A percentile compares a stretch with the other conserved stretches of the same genome.
These are phyloP conservation scores for Aspergillus ellipticus DNA, from an alignment of 495 filamentous ascomycete species.

Conservation along the genomic window DNA sequence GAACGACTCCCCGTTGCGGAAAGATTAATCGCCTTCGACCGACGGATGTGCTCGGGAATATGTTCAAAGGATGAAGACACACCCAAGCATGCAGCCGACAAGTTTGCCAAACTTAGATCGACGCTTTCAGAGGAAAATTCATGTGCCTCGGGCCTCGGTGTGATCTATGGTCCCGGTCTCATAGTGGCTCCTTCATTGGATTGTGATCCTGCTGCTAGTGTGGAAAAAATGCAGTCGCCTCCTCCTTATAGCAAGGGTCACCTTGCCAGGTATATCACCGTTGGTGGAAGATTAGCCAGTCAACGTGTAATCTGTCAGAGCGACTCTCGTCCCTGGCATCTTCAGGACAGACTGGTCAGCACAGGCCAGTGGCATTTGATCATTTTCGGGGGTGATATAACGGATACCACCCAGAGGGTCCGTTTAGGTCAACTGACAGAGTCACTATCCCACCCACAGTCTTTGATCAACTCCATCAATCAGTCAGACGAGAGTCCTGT, in stretches of 20 bases:
- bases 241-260: conserved; percentile 16
- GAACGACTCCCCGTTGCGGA: conserved; percentile 60
- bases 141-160: conserved; percentile 2
- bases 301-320: conserved; percentile 38
- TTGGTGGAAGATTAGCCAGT: conserved; percentile 45
- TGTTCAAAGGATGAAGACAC: conserved; percentile 13
- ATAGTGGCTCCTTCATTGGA: background rate
- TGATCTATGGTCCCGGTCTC: conserved; percentile 1
- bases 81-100: background rate
- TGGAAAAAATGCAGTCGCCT: background rate
- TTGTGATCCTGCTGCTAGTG: conserved; percentile 8
- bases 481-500: conserved; percentile 23
- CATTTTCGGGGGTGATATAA: conserved; percentile 56
- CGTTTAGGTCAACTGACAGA: conserved; percentile 37
- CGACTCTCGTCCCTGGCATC: conserved; percentile 31
- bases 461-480: conserved; percentile 25
- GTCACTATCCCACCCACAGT: background rate
- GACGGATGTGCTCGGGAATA: conserved; percentile 28
- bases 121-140: conserved; percentile 6
- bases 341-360: conserved; percentile 27
- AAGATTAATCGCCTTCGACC: conserved; percentile 62
- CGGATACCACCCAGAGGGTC: conserved; percentile 25
- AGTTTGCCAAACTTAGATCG: background rate
- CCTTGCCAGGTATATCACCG: conserved; percentile 32
- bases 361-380: conserved; percentile 53